Percentiles rank a stretch among this genome's conserved stretches.
Evolutionary conservation across 345 rosid species (phyloP).

Genomic region (Physaria fendleri): DNA sequence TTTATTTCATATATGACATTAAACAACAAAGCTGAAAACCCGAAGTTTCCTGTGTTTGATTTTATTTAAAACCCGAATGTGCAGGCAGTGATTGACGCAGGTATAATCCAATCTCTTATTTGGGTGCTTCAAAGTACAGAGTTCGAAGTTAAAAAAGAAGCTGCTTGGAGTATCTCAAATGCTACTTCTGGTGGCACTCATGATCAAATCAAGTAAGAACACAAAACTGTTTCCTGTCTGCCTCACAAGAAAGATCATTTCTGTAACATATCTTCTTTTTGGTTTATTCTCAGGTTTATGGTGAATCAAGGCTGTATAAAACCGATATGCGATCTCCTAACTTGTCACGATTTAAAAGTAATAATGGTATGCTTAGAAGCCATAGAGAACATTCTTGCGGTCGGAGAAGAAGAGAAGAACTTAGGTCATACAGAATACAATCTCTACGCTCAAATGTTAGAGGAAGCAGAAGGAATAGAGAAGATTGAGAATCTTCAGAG

Average conservation of each 20-base stretch:
- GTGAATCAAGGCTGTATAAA: conserved; percentile 69
- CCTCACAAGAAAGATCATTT: neutral
- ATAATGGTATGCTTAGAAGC: conserved; percentile 70
- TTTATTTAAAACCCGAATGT: neutral
- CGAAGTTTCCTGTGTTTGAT: neutral
- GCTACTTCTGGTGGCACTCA: conserved; percentile 70
- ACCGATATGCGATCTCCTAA: conserved; percentile 69
- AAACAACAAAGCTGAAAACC: neutral
- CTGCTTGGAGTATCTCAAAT: conserved; percentile 83
- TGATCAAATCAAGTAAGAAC: conserved; percentile 64
- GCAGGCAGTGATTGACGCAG: conserved; percentile 66
- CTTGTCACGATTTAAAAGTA: conserved; percentile 70
- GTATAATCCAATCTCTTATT: conserved; percentile 48
- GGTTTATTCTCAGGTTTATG: conserved; percentile 35
- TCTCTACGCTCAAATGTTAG: conserved; percentile 50
- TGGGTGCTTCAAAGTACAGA: conserved; percentile 57
- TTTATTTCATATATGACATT: neutral
- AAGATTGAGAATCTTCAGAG: conserved; percentile 74
- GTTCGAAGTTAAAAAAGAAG: conserved; percentile 80
- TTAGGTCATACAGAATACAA: conserved; percentile 45
- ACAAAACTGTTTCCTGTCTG: neutral
- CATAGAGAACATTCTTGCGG: conserved; percentile 65
- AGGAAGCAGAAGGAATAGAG: conserved; percentile 75
- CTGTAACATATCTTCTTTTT: neutral
- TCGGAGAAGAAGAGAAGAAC: conserved; percentile 65